These are phyloP conservation scores for Galerina marginata DNA, from an alignment of 768 basidiomycete genomes.

Conservation along the genomic window DNA sequence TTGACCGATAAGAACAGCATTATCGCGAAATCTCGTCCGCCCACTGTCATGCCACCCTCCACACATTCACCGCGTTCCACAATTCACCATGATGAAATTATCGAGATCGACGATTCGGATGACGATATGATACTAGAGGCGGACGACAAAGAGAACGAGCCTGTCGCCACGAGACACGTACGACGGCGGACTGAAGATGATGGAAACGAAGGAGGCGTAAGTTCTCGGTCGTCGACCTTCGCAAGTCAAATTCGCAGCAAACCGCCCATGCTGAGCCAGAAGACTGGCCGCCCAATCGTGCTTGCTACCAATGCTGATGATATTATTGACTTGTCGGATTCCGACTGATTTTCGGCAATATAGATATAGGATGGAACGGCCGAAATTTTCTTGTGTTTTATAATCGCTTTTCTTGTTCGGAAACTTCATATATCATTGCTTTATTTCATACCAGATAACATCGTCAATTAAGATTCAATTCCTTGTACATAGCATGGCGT, in stretches of 20 bases:
- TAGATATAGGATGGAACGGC: too few relatives aligned
- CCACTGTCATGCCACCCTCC: background rate
- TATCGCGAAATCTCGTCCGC: background rate
- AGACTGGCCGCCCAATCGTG: constrained; percentile 24
- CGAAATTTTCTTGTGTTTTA: background rate
- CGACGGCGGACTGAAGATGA: constrained; percentile 41
- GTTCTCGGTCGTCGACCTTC: background rate
- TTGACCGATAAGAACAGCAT: background rate
- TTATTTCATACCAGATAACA: background rate
- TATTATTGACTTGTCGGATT: constrained; percentile 66
- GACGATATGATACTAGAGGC: constrained; percentile 50
- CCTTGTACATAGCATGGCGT: background rate
- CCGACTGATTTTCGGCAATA: constrained; percentile 6
- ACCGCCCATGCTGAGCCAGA: constrained; percentile 15
- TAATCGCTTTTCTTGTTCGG: background rate
- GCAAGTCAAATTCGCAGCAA: background rate
- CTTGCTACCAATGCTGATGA: constrained; percentile 37
- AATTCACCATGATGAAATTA: constrained; percentile 31
- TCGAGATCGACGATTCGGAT: constrained; percentile 41
- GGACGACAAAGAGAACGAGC: constrained; percentile 69
- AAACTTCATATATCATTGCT: background rate
- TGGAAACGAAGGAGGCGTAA: background rate
- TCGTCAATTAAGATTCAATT: background rate
- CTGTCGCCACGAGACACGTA: constrained; percentile 55
- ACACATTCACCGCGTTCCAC: background rate